phyloP scores from a whole-genome alignment of 2,329 filamentous ascomycete species.

The Plenodomus biglobosus region DNA sequence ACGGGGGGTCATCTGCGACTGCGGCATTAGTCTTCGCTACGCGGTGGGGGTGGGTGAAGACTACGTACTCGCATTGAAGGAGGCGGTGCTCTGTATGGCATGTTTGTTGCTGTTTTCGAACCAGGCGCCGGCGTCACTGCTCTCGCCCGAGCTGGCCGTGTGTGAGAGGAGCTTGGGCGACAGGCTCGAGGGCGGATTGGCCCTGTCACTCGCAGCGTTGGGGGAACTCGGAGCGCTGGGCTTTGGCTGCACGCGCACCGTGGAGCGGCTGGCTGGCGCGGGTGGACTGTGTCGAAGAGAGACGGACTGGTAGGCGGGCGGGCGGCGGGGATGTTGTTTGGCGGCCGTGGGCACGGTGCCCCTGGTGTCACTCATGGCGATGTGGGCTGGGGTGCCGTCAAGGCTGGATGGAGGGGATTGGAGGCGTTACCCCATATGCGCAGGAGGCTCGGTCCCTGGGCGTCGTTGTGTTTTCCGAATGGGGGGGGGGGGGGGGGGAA shows the following conservation, averaged over 20 bases:
- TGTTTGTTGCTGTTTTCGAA: slow-evolving; percentile 56
- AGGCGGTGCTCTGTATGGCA: slow-evolving; percentile 41
- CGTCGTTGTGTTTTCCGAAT: background rate
- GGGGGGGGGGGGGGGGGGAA: slow-evolving; percentile 1
- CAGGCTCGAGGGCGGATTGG: slow-evolving; percentile 47
- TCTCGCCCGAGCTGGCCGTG: slow-evolving; percentile 53
- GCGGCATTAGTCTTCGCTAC: slow-evolving; percentile 2
- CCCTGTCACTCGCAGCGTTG: slow-evolving; percentile 37
- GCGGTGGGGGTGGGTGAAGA: background rate
- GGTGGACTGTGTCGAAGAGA: slow-evolving; percentile 48
- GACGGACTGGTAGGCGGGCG: slow-evolving; percentile 50
- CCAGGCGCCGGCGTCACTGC: slow-evolving; percentile 56
- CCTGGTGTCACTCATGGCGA: slow-evolving; percentile 27
- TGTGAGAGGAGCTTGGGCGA: slow-evolving; percentile 36
- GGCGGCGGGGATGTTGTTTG: slow-evolving; percentile 44
- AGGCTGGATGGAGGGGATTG: background rate
- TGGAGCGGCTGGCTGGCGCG: slow-evolving; percentile 1
- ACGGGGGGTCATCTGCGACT: slow-evolving; percentile 46
- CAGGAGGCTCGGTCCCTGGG: slow-evolving; percentile 2
- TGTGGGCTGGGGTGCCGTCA: background rate
- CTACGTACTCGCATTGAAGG: slow-evolving; percentile 48
- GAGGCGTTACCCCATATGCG: slow-evolving; percentile 13
- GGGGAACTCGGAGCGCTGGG: slow-evolving; percentile 25
- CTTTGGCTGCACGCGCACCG: slow-evolving; percentile 4
- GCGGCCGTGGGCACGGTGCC: slow-evolving; percentile 16